phyloP scores from a whole-genome alignment of 2,329 filamentous ascomycete genomes.

The Fusarium ambrosium region DNA sequence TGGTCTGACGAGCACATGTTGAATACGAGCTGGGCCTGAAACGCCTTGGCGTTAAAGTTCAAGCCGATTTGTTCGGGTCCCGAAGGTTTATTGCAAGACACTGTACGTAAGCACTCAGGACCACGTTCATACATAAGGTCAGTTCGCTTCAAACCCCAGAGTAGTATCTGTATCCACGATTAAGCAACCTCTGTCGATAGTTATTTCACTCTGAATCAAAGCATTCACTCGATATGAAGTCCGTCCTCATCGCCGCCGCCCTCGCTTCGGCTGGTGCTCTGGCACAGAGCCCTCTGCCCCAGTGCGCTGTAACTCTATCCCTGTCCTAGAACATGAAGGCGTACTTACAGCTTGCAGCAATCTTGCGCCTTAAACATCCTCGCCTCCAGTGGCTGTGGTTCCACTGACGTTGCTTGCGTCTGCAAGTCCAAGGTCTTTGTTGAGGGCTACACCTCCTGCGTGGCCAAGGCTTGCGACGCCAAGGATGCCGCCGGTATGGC shows the following conservation, averaged over 20 bases:
- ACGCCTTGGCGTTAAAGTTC: conserved; percentile 1
- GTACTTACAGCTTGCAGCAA: conserved; percentile 15
- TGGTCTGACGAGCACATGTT: conserved; percentile 4
- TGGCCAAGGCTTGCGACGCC: background rate
- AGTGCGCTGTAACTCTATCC: conserved; percentile 16
- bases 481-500: conserved; percentile 17
- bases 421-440: conserved; percentile 16
- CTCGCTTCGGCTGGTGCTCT: conserved; percentile 10
- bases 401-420: conserved; percentile 17
- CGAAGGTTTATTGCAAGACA: background rate
- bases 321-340: background rate
- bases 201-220: background rate
- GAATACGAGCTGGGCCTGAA: background rate
- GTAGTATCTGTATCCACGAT: background rate
- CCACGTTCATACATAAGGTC: background rate
- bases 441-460: background rate
- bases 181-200: background rate
- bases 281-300: conserved; percentile 9
- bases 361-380: conserved; percentile 14
- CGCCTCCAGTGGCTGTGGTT: conserved; percentile 11
- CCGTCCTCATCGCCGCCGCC: conserved; percentile 3
- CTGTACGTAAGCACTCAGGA: background rate
- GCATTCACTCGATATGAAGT: conserved; percentile 18
- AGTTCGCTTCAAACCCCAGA: background rate
- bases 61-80: background rate